phyloP scores from a whole-genome alignment of 345 rosid genomes.

The Salix purpurea region DNA sequence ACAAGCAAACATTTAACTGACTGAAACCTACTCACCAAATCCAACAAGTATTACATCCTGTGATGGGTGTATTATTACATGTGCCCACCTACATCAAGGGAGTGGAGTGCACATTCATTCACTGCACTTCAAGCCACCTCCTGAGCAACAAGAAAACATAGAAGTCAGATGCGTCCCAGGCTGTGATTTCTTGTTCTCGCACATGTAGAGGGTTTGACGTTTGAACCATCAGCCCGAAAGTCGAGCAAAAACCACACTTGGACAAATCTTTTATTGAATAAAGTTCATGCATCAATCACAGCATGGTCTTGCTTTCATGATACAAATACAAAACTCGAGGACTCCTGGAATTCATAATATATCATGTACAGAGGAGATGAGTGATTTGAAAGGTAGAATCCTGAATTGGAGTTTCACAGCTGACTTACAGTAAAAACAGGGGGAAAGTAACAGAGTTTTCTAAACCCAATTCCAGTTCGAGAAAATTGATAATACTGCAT shows the following conservation, averaged over 20 bases:
- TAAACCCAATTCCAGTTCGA: background rate
- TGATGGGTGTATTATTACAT: constrained; percentile 15
- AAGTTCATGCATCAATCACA: background rate
- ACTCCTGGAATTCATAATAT: background rate
- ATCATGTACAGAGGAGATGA: background rate
- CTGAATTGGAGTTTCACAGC: background rate
- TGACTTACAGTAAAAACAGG: background rate
- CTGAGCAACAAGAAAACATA: constrained; percentile 14
- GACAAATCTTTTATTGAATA: background rate
- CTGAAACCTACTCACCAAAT: constrained; percentile 9
- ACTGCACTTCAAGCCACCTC: background rate
- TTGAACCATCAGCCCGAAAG: background rate
- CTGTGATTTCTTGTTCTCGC: background rate
- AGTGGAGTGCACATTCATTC: background rate
- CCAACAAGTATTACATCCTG: constrained; percentile 3
- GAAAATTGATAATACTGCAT: background rate
- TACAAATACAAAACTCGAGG: background rate
- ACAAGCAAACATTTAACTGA: constrained; percentile 5
- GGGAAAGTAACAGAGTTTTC: background rate
- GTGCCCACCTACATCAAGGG: background rate
- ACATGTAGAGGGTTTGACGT: background rate
- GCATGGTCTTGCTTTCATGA: background rate
- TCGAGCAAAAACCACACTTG: background rate
- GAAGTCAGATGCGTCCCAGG: background rate
- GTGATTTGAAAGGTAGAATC: background rate